Conservation (phyloP, 352 stramenopile species). For the Phytophthora crassamura region DNA sequence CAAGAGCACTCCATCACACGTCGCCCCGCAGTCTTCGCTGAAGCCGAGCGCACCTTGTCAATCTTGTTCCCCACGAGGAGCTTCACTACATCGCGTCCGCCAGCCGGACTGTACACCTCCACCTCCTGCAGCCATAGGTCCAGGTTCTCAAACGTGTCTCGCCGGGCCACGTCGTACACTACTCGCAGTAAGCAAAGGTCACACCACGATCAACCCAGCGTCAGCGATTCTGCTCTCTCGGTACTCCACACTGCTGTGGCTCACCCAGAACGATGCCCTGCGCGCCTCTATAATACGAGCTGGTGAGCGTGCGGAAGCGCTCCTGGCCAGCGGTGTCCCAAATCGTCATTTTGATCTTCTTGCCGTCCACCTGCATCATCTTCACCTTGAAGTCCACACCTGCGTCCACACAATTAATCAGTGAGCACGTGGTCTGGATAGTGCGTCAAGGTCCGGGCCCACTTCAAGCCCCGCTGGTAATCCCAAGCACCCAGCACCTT, state of each 20-base stretch:
- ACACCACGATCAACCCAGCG: neutral
- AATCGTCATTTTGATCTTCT: slow-evolving; percentile 98
- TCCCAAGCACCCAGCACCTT: neutral
- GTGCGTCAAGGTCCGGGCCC: slow-evolving; percentile 3
- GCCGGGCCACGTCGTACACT: slow-evolving; percentile 97
- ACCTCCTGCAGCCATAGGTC: slow-evolving; percentile 98
- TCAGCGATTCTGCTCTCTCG: neutral
- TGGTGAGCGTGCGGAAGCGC: slow-evolving; percentile 97
- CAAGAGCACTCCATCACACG: neutral
- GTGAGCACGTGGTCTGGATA: neutral
- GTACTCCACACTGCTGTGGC: slow-evolving; percentile 4
- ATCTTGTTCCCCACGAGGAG: slow-evolving; percentile 98
- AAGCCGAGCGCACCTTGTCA: slow-evolving; percentile 67
- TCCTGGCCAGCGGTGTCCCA: slow-evolving; percentile 99
- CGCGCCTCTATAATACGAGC: slow-evolving; percentile 97
- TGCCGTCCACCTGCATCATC: slow-evolving; percentile 95
- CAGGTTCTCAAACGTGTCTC: slow-evolving; percentile 98
- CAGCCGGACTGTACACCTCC: slow-evolving; percentile 95
- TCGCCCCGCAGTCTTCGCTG: neutral
- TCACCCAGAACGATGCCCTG: slow-evolving; percentile 97
- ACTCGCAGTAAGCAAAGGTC: neutral
- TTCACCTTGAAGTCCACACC: slow-evolving; percentile 98
- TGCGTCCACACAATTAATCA: slow-evolving; percentile 21
- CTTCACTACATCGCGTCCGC: slow-evolving; percentile 97
- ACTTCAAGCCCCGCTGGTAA: neutral